Conservation (phyloP, 208 protist genomes). For the Leishmania aethiopica region DNA sequence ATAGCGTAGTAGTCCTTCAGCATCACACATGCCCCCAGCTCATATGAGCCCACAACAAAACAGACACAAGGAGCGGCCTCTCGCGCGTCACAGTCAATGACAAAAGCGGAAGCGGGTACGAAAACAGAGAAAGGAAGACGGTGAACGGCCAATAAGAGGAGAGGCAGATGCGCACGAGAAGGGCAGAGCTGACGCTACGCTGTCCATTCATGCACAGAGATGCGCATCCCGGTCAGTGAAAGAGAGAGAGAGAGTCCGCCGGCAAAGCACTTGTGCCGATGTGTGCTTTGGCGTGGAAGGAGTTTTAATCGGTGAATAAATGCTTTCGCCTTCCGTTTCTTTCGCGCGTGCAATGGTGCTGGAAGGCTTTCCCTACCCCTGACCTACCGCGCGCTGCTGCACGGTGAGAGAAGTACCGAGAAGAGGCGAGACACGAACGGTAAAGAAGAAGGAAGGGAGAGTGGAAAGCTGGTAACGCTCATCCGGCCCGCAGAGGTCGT, state of each 20-base stretch:
- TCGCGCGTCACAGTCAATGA: not conserved
- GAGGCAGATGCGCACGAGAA: not conserved
- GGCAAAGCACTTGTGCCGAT: not conserved
- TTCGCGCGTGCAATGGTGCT: not conserved
- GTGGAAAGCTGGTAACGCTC: not conserved
- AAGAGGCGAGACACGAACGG: not conserved
- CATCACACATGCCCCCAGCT: conserved; percentile 34
- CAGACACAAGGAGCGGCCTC: not conserved
- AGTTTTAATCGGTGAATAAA: not conserved
- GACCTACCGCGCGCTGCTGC: not conserved
- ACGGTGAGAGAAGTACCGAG: not conserved
- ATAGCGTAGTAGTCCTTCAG: conserved; percentile 89
- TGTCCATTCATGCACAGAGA: not conserved
- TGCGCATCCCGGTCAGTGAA: not conserved
- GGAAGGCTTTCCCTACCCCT: not conserved
- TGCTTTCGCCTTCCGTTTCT: not conserved
- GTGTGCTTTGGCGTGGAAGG: not conserved
- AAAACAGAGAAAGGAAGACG: not conserved
- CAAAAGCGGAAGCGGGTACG: not conserved
- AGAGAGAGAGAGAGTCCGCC: not conserved
- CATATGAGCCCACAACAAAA: not conserved
- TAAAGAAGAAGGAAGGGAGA: not conserved
- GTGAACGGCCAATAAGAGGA: not conserved
- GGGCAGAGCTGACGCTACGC: not conserved
- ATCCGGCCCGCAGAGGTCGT: not conserved